Percentiles rank a stretch among this genome's conserved stretches.
These are phyloP conservation scores for Spergularia marina DNA, from an alignment of 148 eudicot genomes.

Conservation along the genomic window DNA sequence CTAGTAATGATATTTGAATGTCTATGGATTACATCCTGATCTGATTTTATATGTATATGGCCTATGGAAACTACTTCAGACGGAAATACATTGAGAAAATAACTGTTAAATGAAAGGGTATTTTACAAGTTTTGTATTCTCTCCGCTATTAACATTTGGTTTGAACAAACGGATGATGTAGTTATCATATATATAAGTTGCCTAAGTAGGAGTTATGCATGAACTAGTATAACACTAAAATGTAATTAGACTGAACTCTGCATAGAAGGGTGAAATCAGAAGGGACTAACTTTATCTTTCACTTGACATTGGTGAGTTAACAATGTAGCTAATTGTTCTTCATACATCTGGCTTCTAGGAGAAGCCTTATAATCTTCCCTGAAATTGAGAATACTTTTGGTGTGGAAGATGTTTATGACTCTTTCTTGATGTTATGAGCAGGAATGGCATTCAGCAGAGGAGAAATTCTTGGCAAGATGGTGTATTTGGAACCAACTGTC, in stretches of 20 bases:
- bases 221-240: background rate
- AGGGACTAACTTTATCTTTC: background rate
- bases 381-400: too few relatives aligned
- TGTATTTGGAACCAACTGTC: conserved; percentile 64
- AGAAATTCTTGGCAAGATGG: conserved; percentile 80
- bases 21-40: too few relatives aligned
- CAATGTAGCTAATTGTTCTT: background rate
- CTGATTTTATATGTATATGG: too few relatives aligned
- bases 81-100: too few relatives aligned
- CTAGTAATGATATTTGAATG: too few relatives aligned
- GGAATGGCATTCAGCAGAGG: conserved; percentile 65
- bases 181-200: background rate
- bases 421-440: conserved; percentile 20
- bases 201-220: background rate
- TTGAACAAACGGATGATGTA: background rate
- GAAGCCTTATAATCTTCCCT: too few relatives aligned
- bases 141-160: too few relatives aligned
- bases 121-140: too few relatives aligned
- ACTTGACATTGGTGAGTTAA: background rate
- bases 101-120: too few relatives aligned
- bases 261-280: background rate
- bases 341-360: background rate
- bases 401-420: background rate
- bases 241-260: background rate
- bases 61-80: too few relatives aligned